Evolutionary conservation across 1,139 yeast species (phyloP), one percentile per base, ranked within the genome.

Genomic region (Yamadazyma aaseri): DNA sequence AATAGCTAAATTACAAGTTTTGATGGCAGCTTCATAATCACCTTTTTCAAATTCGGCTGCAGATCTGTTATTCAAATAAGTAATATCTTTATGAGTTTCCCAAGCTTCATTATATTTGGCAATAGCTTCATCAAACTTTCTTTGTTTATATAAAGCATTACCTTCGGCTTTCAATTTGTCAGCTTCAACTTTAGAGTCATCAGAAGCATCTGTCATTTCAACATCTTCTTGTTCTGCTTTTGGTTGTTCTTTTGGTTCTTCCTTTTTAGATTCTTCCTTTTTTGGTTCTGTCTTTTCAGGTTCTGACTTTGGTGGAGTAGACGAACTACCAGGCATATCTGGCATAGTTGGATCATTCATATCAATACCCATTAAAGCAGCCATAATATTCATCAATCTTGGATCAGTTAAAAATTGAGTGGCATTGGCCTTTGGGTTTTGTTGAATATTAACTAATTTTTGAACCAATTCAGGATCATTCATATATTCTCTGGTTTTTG

Each of bases 31-130:
- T 39, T 87, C 95, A 52, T 77, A 86, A 53, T 89, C 97, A 40
- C 95, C 96, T 62, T 90, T 89, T 65, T 94, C 99, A 53, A 65
- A 92, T 62, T 92, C 96, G 18, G 98, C 98, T 36, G 99, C 98
- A 23, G 98, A 94, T 55, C 95, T 80, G 72, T 94, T 94, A 70
- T 92, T 94, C 57, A 94, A 73, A 60, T 85, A 94, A 1, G 98
- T 92, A 53, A 92, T 86, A 55, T 94, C 98, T 55, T 81, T 75
- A 64, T 72, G 66, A 20, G 81, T 60, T 29, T 81, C 84, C 86
- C 92, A 94, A 2, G 99, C 99, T 53, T 80, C 74, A 54, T 85
- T 72, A 66, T 94, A 94, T 44, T 79, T 71, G 38, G 70, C 85
- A 56, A 94, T 90, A 27, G 99, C 98, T 53, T 84, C 96, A 55